Conservation (phyloP, 495 filamentous ascomycete species). For the Neurospora tetraspora region DNA sequence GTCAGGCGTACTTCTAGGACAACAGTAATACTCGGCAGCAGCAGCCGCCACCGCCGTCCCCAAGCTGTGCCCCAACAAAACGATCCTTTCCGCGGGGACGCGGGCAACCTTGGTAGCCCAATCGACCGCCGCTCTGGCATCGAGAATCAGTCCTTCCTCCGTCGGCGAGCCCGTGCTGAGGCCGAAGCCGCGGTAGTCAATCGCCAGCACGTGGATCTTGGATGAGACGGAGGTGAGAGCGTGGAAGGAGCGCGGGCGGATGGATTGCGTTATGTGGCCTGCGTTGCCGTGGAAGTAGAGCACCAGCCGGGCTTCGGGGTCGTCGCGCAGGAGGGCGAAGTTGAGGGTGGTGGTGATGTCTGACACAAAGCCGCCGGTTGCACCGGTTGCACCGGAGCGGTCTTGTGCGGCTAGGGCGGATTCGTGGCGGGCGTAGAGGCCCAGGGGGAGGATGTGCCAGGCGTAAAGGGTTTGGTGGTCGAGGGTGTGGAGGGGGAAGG, state of each 20-base stretch:
- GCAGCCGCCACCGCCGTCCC: slow-evolving; percentile 76
- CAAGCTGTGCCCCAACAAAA: slow-evolving; percentile 79
- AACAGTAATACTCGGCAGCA: slow-evolving; percentile 53
- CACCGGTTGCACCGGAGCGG: too few species aligned
- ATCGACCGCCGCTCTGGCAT: slow-evolving; percentile 60
- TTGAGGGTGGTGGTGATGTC: slow-evolving; percentile 45
- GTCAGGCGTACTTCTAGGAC: accelerated
- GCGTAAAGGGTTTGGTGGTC: slow-evolving; percentile 52
- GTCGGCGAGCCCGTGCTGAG: slow-evolving; percentile 68
- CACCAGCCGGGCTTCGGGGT: slow-evolving; percentile 50
- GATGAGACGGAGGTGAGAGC: slow-evolving; percentile 47
- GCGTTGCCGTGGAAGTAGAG: slow-evolving; percentile 52
- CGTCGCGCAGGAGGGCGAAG: slow-evolving; percentile 52
- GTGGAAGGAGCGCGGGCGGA: slow-evolving; percentile 53
- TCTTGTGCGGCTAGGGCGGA: slow-evolving; percentile 38
- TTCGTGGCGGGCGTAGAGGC: slow-evolving; percentile 50
- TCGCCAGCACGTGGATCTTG: slow-evolving; percentile 46
- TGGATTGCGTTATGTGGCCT: slow-evolving; percentile 54
- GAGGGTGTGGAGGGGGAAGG: slow-evolving; percentile 50
- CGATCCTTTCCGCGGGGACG: slow-evolving; percentile 61
- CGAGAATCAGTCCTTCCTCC: slow-evolving; percentile 72
- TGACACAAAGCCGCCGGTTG: slow-evolving; percentile 29
- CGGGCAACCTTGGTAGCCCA: slow-evolving; percentile 57
- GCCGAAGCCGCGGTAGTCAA: slow-evolving; percentile 91
- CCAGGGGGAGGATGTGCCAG: slow-evolving; percentile 65